A percentile compares a stretch with the other conserved stretches of the same genome.
These are phyloP conservation scores for Cystofilobasidium macerans DNA, from an alignment of 768 basidiomycete species.

Conservation along the genomic window DNA sequence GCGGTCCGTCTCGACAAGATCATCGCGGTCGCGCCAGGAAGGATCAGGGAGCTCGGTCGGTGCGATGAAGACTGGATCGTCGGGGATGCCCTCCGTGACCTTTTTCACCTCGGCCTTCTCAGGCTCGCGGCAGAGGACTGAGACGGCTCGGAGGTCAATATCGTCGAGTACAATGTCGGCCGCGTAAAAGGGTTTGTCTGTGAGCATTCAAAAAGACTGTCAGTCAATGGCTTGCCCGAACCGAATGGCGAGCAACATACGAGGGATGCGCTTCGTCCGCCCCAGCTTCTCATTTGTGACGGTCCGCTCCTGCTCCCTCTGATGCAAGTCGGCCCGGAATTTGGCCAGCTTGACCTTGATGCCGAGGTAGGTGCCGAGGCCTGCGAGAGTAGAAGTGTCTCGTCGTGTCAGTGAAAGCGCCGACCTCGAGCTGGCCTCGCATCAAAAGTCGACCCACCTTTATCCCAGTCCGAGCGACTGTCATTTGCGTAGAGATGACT, in stretches of 20 bases:
- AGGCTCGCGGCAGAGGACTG: slow-evolving; percentile 52
- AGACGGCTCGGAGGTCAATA: slow-evolving; percentile 62
- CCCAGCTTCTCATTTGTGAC: slow-evolving; percentile 50
- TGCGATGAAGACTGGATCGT: slow-evolving; percentile 7
- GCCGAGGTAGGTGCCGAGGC: slow-evolving; percentile 62
- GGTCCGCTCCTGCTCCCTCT: slow-evolving; percentile 68
- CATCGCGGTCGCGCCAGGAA: slow-evolving; percentile 63
- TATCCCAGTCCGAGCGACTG: slow-evolving; percentile 64
- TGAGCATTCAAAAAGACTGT: slow-evolving; percentile 33
- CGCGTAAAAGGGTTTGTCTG: slow-evolving; percentile 75
- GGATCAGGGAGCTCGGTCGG: slow-evolving; percentile 26
- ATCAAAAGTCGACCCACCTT: slow-evolving; percentile 39
- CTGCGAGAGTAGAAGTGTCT: background rate
- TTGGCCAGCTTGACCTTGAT: slow-evolving; percentile 70
- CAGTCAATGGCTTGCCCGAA: background rate
- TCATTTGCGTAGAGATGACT: slow-evolving; percentile 81
- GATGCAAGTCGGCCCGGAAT: slow-evolving; percentile 83
- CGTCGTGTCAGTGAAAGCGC: background rate
- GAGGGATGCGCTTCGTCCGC: slow-evolving; percentile 37
- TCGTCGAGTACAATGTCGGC: slow-evolving; percentile 71
- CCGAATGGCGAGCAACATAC: background rate
- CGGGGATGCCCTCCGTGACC: background rate
- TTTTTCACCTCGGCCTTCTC: slow-evolving; percentile 21
- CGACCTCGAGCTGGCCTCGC: background rate
- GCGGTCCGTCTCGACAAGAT: slow-evolving; percentile 73